These are phyloP conservation scores for Backusella mclennaniae DNA, from an alignment of 192 early-diverging fungal species.

Conservation along the genomic window DNA sequence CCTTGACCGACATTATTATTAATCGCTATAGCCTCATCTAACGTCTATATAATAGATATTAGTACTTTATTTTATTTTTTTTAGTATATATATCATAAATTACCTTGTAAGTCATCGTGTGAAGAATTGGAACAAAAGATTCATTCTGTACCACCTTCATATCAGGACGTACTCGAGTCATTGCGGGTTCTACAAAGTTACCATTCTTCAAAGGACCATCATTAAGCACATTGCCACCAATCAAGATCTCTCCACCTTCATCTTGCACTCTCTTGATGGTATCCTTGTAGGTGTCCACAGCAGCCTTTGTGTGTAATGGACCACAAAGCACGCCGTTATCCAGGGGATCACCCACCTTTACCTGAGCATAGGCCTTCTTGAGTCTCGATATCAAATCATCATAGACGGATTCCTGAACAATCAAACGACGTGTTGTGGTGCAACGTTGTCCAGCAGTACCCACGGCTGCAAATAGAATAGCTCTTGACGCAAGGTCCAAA, in stretches of 20 bases:
- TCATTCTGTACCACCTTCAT: conserved; percentile 88
- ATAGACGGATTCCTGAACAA: conserved; percentile 86
- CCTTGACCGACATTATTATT: conserved; percentile 94
- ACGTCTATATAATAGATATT: conserved; percentile 35
- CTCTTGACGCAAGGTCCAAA: conserved; percentile 81
- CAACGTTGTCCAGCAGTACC: conserved; percentile 96
- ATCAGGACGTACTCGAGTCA: conserved; percentile 75
- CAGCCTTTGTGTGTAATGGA: conserved; percentile 85
- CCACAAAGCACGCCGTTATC: conserved; percentile 83
- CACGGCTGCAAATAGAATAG: conserved; percentile 91
- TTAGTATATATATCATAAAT: neutral
- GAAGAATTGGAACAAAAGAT: conserved; percentile 93
- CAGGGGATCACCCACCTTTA: conserved; percentile 87
- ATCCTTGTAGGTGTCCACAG: conserved; percentile 72
- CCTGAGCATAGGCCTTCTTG: conserved; percentile 80
- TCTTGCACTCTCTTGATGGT: conserved; percentile 76
- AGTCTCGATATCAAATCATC: conserved; percentile 79
- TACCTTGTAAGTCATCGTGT: conserved; percentile 74
- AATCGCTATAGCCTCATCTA: conserved; percentile 83
- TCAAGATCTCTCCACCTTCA: conserved; percentile 84
- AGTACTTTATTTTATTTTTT: neutral
- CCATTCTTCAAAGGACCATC: conserved; percentile 52
- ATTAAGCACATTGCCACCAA: conserved; percentile 77
- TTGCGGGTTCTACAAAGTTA: conserved; percentile 92
- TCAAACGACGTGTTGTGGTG: conserved; percentile 88